Conservation (phyloP, 2,329 filamentous ascomycete species). For the Epichloe sibirici region DNA sequence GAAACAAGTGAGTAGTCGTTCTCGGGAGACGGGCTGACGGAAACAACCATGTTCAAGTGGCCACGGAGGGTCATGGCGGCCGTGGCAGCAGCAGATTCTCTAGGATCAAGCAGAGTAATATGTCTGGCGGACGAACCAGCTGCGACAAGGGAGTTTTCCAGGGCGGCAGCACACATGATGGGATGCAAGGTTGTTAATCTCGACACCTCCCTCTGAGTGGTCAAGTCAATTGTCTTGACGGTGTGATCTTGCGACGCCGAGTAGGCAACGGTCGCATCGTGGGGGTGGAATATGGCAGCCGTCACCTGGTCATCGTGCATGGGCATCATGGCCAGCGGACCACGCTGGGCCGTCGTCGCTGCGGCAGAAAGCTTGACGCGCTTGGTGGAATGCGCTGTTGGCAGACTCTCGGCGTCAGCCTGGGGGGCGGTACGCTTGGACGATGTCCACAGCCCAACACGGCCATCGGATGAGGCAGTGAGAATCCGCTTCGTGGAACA, state of each 20-base stretch:
- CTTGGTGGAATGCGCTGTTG: constrained; percentile 58
- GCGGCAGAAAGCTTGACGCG: constrained; percentile 52
- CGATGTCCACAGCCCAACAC: constrained; percentile 79
- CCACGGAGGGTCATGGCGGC: constrained; percentile 84
- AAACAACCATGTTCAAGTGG: constrained; percentile 62
- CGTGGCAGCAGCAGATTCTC: constrained; percentile 62
- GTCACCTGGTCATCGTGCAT: constrained; percentile 65
- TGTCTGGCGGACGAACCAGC: constrained; percentile 77
- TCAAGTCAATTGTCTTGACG: constrained; percentile 80
- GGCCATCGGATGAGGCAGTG: constrained; percentile 73
- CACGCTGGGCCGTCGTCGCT: constrained; percentile 52
- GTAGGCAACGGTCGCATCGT: constrained; percentile 81
- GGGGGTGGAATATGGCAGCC: constrained; percentile 71
- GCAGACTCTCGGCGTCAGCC: constrained; percentile 57
- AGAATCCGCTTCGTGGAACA: constrained; percentile 64
- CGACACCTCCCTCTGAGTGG: constrained; percentile 66
- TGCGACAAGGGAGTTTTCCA: constrained; percentile 51
- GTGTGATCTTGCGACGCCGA: constrained; percentile 86
- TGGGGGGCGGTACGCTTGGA: constrained; percentile 60
- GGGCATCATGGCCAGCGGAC: constrained; percentile 61
- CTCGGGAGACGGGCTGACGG: constrained; percentile 38
- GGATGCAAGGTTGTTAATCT: constrained; percentile 75
- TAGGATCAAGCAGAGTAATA: constrained; percentile 86
- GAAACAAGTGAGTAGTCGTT: constrained; percentile 77
- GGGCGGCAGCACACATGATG: constrained; percentile 64